Evolutionary conservation across 2,329 filamentous ascomycete species (phyloP).

Genomic region (Monilinia aucupariae): DNA sequence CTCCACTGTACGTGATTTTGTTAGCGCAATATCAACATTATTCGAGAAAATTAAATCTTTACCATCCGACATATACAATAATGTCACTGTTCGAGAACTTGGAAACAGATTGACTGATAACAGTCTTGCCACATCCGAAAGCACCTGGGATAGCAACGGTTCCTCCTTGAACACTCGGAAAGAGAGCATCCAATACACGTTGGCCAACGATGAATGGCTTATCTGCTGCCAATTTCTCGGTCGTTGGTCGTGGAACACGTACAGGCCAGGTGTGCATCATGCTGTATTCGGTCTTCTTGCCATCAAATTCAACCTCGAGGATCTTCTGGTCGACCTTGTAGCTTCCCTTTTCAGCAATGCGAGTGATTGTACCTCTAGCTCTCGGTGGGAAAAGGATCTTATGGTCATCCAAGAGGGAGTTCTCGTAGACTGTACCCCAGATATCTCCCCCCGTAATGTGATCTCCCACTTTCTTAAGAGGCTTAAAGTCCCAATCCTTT

Average conservation of each 20-base stretch:
- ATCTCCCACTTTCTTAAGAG: slow-evolving; percentile 87
- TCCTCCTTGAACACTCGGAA: slow-evolving; percentile 93
- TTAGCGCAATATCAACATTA: background rate
- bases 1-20: slow-evolving; percentile 43
- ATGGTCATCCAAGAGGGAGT: slow-evolving; percentile 89
- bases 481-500: slow-evolving; percentile 96
- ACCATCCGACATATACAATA: slow-evolving; percentile 87
- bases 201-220: slow-evolving; percentile 94
- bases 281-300: slow-evolving; percentile 85
- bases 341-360: slow-evolving; percentile 80
- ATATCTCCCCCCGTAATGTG: slow-evolving; percentile 95
- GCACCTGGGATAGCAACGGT: slow-evolving; percentile 97
- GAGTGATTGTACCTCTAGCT: slow-evolving; percentile 85
- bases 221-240: slow-evolving; percentile 84
- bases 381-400: slow-evolving; percentile 88
- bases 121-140: slow-evolving; percentile 98
- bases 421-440: slow-evolving; percentile 92
- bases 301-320: slow-evolving; percentile 93
- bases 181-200: slow-evolving; percentile 91
- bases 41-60: background rate
- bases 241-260: slow-evolving; percentile 86
- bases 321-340: slow-evolving; percentile 95
- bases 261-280: slow-evolving; percentile 99
- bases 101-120: slow-evolving; percentile 96
- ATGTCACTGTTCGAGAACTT: slow-evolving; percentile 99